A percentile compares a stretch with the other conserved stretches of the same genome.
phyloP scores from a whole-genome alignment of 164 flowering plant genomes.

The Tetrastigma voinierianum region DNA sequence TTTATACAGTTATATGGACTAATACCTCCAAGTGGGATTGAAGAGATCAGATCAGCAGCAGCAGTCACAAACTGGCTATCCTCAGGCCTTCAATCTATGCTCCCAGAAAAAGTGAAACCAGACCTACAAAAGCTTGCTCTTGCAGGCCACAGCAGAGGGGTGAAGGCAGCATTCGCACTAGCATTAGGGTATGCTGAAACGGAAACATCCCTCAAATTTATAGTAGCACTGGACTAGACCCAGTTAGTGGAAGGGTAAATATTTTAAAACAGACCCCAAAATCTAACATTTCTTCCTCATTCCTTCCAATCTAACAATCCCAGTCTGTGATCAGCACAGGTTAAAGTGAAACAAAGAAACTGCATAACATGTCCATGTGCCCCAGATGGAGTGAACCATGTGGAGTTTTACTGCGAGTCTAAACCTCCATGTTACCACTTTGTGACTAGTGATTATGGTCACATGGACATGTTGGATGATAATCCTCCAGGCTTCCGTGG shows the following conservation, averaged over 20 bases:
- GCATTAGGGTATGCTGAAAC: constrained; percentile 23
- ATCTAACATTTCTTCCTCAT: constrained; percentile 26
- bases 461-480: constrained; percentile 47
- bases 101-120: constrained; percentile 25
- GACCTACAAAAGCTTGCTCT: constrained; percentile 32
- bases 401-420: constrained; percentile 32
- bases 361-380: constrained; percentile 31
- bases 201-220: constrained; percentile 14
- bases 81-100: constrained; percentile 23
- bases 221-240: constrained; percentile 55
- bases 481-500: constrained; percentile 10
- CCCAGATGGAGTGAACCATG: constrained; percentile 36
- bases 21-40: constrained; percentile 7
- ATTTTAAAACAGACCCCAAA: constrained; percentile 16
- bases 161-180: constrained; percentile 47
- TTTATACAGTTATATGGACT: not conserved
- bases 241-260: constrained; percentile 35
- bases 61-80: constrained; percentile 43
- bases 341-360: constrained; percentile 16
- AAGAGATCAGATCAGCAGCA: constrained; percentile 28
- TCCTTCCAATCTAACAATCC: constrained; percentile 37
- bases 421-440: constrained; percentile 26
- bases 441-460: constrained; percentile 41
- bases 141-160: constrained; percentile 61
- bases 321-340: constrained; percentile 54